Evolutionary conservation across 2,329 filamentous ascomycete species (phyloP).

Genomic region (Sporothrix brasiliensis): DNA sequence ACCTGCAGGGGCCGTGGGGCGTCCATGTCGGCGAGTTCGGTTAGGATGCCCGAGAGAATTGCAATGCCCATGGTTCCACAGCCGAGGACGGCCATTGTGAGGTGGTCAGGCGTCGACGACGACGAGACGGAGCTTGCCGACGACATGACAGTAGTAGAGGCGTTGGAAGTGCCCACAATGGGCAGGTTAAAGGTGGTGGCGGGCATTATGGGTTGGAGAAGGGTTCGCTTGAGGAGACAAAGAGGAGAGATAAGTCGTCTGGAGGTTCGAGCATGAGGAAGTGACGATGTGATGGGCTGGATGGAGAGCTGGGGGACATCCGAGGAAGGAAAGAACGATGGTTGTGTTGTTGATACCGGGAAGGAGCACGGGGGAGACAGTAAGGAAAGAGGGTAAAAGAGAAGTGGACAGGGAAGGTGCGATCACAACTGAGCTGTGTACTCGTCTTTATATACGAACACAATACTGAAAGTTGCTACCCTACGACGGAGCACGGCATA

Average conservation of each 20-base stretch:
- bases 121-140: constrained; percentile 25
- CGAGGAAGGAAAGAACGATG: constrained; percentile 7
- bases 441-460: constrained; percentile 15
- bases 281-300: constrained; percentile 22
- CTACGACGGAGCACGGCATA: neutral
- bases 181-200: constrained; percentile 20
- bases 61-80: constrained; percentile 87
- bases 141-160: constrained; percentile 15
- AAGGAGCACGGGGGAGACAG: neutral
- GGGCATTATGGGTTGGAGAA: constrained; percentile 24
- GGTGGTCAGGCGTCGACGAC: constrained; percentile 37
- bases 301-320: constrained; percentile 17
- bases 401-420: neutral
- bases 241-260: neutral
- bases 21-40: constrained; percentile 63
- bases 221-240: neutral
- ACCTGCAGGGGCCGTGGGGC: constrained; percentile 51
- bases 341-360: neutral
- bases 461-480: neutral
- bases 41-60: constrained; percentile 78
- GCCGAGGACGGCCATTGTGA: constrained; percentile 79
- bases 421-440: neutral
- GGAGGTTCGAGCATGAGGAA: constrained; percentile 24
- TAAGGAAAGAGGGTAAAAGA: neutral
- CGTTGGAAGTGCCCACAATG: constrained; percentile 15